These are phyloP conservation scores for Phaffomyces thermotolerans DNA, from an alignment of 805 yeast genomes.

Conservation along the genomic window DNA sequence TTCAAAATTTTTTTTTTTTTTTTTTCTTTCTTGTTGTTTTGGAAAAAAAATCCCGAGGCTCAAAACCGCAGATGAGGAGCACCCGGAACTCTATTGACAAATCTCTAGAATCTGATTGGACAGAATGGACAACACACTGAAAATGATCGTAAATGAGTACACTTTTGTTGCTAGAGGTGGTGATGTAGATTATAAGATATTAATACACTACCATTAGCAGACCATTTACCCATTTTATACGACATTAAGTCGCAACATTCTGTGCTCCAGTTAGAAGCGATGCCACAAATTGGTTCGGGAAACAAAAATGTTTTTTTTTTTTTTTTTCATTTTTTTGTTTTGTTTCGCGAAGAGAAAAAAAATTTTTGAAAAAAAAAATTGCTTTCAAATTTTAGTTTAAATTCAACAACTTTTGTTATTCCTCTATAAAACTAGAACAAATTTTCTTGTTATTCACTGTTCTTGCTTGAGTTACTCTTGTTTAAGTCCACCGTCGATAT, in stretches of 20 bases:
- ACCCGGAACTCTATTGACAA: neutral
- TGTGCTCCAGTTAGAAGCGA: too few relatives aligned
- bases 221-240: too few relatives aligned
- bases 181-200: too few relatives aligned
- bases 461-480: neutral
- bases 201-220: too few relatives aligned
- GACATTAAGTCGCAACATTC: too few relatives aligned
- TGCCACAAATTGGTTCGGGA: neutral
- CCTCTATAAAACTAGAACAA: neutral
- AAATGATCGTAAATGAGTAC: too few relatives aligned
- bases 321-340: neutral
- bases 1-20: neutral
- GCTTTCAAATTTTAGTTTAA: neutral
- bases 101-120: neutral
- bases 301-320: neutral
- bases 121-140: too few relatives aligned
- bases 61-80: neutral
- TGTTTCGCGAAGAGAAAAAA: neutral
- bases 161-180: too few relatives aligned
- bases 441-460: neutral
- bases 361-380: neutral
- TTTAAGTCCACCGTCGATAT: too few relatives aligned
- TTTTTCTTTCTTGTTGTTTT: neutral
- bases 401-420: conserved; percentile 4
- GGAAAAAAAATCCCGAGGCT: neutral